A percentile compares a stretch with the other conserved stretches of the same genome.
Conservation (phyloP, 495 filamentous ascomycete species). For the Bacidia gigantensis region DNA sequence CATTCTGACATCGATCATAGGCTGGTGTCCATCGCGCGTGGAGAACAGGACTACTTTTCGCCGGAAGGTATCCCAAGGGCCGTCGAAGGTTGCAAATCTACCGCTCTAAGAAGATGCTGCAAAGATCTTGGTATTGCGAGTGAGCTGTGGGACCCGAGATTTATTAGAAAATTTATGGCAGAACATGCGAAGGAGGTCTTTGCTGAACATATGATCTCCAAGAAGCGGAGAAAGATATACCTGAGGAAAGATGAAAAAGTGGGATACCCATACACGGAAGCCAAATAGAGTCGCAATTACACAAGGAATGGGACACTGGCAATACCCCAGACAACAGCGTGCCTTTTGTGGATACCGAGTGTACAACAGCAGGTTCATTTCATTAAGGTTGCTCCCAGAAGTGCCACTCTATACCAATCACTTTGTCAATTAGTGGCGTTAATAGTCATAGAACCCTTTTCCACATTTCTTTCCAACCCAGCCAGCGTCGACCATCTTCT, state of each 20-base stretch:
- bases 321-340: too few species aligned
- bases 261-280: conserved; percentile 67
- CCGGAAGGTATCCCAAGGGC: conserved; percentile 91
- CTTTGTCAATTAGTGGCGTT: background rate
- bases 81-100: conserved; percentile 92
- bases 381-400: too few species aligned
- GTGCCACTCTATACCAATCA: too few species aligned
- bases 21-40: conserved; percentile 80
- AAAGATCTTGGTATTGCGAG: conserved; percentile 93
- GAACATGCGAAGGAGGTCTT: conserved; percentile 62
- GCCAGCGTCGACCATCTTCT: conserved; percentile 94
- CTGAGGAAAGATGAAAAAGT: conserved; percentile 71
- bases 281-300: too few species aligned
- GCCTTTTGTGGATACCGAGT: too few species aligned
- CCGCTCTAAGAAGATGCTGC: conserved; percentile 91
- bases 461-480: conserved; percentile 97
- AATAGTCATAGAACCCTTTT: conserved; percentile 91
- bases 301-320: too few species aligned
- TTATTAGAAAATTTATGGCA: conserved; percentile 57
- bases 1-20: conserved; percentile 28
- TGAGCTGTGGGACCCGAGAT: conserved; percentile 93
- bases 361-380: too few species aligned
- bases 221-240: conserved; percentile 82
- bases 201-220: conserved; percentile 68
- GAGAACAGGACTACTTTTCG: conserved; percentile 90